Evolutionary conservation across 768 basidiomycete genomes (phyloP), one percentile per base, ranked within the genome.

Genomic region (Calocybe indica): DNA sequence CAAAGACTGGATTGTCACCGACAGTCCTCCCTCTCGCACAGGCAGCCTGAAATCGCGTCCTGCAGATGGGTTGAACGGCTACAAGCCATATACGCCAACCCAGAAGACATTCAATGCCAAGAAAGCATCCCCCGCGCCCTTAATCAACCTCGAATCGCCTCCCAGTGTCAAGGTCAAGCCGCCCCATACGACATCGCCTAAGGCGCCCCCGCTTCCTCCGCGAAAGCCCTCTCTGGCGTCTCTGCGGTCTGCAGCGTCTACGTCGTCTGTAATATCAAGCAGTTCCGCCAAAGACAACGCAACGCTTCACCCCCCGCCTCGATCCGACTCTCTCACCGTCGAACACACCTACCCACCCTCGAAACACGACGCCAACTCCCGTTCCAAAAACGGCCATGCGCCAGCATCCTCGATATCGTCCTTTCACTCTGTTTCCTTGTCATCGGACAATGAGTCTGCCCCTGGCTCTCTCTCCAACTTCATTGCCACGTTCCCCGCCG

Each of bases 351-450:
- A 83, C 56, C 81, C 82, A 12, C 77, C 76, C 2, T 59, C 62
- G 40, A 68, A 65, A 49, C 64, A 62, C 49, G 67, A 65, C 45
- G 53, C 61, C 31, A 63, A 61, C 52, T 60, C 62, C 13, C 72
- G 66, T 44, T 62, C 69, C 11, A 56, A 58, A 37, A 54, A 53
- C 50, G 69, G 72, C 37, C 86, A 89, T 59, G 75, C 69, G 5
- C 75, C 78, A 5, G 76, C 75, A 2, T 86, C 85, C 1, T 90
- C 88, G 41, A 76, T 88, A 35, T 89, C 88, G 2, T 90, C 88
- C 29, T 88, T 91, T 52, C 86, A 88, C 55, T 88, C 88, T 2
- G 84, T 90, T 22, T 90, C 88, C 1, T 73, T 90, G 12, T 89
- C 87, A 1, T 85, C 83, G 6, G 82, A 83, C 52, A 70, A 71